Evolutionary conservation across 345 rosid genomes (phyloP), one percentile per base, ranked within the genome.

Genomic region (Hibiscus trionum): DNA sequence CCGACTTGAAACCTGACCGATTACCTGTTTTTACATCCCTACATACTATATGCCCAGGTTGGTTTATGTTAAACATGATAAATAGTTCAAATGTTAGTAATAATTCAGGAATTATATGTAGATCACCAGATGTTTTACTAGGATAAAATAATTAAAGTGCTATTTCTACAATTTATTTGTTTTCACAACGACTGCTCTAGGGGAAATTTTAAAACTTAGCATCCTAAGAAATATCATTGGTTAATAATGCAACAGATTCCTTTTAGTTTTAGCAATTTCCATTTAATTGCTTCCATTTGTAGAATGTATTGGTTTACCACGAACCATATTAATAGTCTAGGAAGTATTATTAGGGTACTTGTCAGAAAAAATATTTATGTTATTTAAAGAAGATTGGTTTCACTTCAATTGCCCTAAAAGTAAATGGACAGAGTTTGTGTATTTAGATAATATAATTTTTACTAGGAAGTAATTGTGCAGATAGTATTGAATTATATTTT

Each of bases 21-120:
- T n/a, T n/a, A n/a, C n/a, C n/a, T n/a, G n/a, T n/a, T n/a, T n/a
- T n/a, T n/a, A n/a, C n/a, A n/a, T n/a, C n/a, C n/a, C n/a, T n/a
- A n/a, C n/a, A n/a, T n/a, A n/a, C n/a, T n/a, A n/a, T 79, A 92
- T 95, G 92, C 99, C 97, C 83, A 80, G 99, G 99, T 95, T 21
- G 67, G 87, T 78, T 64, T 65, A 37, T 63, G n/a, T 72, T 63
- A 61, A 68, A 27, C 15, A 56, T 68, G 29, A 55, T 58, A 27
- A 60, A n/a, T n/a, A 7, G 60, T 50, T 27, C 17, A 50, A 50
- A 4, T 50, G 26, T 4, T 29, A 7, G 39, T 68, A 50, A 16
- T 26, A 49, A 26, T 49, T 24, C 27, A 37, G 27, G 26, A 17
- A n/a, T 27, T 26, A 46, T 21, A 24, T 19, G 47, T 17, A 11